Evolutionary conservation across 2,329 filamentous ascomycete species (phyloP), one percentile per base, ranked within the genome.

Genomic region (Pseudogymnoascus sp.): DNA sequence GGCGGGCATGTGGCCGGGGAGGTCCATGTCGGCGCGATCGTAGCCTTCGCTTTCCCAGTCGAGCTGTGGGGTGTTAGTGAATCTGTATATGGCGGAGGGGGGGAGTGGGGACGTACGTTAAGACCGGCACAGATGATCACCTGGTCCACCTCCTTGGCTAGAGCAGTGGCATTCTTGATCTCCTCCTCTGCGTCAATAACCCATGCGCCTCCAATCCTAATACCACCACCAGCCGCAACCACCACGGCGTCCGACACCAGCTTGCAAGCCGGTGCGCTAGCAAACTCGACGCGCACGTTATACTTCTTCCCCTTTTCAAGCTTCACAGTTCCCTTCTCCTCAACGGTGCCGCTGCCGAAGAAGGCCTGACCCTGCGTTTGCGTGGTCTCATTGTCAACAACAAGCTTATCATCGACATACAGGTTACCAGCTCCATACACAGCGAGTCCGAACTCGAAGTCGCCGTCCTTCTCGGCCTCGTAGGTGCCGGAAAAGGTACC

Each of bases 11-110:
- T 84, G 81, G 18, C 87, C 83, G 76, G 91, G 93, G 0, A 96
- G 80, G 26, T 87, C 88, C 73, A 96, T 84, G 73, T 88, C 89
- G 69, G 87, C 88, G 42, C 91, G 86, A 75, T 96, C 91, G 40
- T 83, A 80, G 34, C 89, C 89, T 76, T 93, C 90, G 0, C 86
- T 87, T 73, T 93, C 90, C 88, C 89, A 93, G 71, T 93, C 89
- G 39, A 83, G 63, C 69, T 71, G 45, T 8, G 45, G 26, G 29
- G 26, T 12, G 37, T 45, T 29, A n/a, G 47, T 6, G n/a, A 47
- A 57, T 21, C 14, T 64, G 11, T 7, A 7, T 40, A 34, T 39
- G 31, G 47, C 29, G n/a, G 14, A 0, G 40, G 8, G 29, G n/a
- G 4, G 39, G 18, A 45, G 7, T 7, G 29, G 29, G 29, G 21